These are phyloP conservation scores for Plectosphaerella sp. DNA, from an alignment of 2,329 filamentous ascomycete species.

Conservation along the genomic window DNA sequence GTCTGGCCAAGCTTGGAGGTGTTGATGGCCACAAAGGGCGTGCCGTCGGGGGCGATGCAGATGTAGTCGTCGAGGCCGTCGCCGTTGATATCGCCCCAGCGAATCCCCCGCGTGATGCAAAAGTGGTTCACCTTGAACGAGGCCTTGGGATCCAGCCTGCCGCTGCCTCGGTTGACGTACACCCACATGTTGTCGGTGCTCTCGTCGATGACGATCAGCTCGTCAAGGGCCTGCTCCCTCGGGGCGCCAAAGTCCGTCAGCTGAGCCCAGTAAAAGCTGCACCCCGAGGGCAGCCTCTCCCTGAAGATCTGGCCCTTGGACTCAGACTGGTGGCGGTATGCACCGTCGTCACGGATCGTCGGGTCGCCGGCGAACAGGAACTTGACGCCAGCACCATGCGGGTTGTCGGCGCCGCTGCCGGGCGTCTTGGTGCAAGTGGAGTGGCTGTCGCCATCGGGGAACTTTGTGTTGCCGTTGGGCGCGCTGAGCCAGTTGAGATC, in stretches of 20 bases:
- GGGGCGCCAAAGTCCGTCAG: slow-evolving; percentile 12
- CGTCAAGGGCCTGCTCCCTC: slow-evolving; percentile 15
- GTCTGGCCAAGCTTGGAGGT: background rate
- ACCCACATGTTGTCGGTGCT: background rate
- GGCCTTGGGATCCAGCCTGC: background rate
- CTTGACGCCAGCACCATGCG: background rate
- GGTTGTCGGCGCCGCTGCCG: background rate
- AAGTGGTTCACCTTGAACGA: background rate
- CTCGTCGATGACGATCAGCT: slow-evolving; percentile 1
- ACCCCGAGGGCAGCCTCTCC: slow-evolving; percentile 10
- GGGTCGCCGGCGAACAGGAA: slow-evolving; percentile 11
- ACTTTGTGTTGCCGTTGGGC: background rate
- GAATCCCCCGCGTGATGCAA: background rate
- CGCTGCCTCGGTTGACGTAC: slow-evolving; percentile 1
- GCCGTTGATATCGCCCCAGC: background rate
- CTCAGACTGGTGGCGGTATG: slow-evolving; percentile 18
- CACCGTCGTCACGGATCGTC: slow-evolving; percentile 16
- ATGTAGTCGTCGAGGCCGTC: slow-evolving; percentile 24
- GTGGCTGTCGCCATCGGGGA: background rate
- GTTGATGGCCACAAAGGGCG: slow-evolving; percentile 1
- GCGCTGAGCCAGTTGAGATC: background rate
- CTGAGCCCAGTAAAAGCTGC: slow-evolving; percentile 17
- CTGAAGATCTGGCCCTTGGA: slow-evolving; percentile 9
- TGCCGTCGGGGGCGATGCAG: slow-evolving; percentile 18
- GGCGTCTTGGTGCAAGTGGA: background rate